A percentile compares a stretch with the other conserved stretches of the same genome.
Evolutionary conservation across 208 protist genomes (phyloP).

Genomic region (Leishmania major): DNA sequence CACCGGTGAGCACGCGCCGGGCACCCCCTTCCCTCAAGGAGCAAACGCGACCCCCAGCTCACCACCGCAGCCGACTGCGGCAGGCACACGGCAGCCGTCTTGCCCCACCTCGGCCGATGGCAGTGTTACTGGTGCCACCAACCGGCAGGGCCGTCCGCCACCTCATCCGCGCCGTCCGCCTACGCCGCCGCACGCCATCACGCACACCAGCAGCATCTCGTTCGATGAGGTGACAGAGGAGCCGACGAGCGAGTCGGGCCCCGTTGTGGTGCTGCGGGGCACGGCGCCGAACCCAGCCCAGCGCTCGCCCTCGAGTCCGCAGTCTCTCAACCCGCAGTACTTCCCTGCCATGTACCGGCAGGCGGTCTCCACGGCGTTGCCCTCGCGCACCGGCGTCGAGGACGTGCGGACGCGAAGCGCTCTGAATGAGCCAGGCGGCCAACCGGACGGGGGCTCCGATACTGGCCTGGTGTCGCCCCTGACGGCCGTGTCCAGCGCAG

Average conservation of each 20-base stretch:
- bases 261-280: conserved; percentile 34
- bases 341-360: conserved; percentile 8
- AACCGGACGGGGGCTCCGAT: not conserved
- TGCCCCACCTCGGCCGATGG: too few relatives aligned
- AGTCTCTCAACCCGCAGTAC: conserved; percentile 23
- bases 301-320: conserved; percentile 12
- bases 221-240: conserved; percentile 39
- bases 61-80: not conserved
- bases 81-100: not conserved
- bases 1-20: not conserved
- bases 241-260: conserved; percentile 30
- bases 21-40: not conserved
- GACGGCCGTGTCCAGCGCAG: conserved; percentile 18
- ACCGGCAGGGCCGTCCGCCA: conserved; percentile 24
- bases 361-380: not conserved
- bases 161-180: conserved; percentile 24
- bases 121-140: not conserved
- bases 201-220: conserved; percentile 37
- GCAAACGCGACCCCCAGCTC: not conserved
- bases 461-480: conserved; percentile 19
- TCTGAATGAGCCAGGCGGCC: not conserved
- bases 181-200: conserved; percentile 31
- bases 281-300: conserved; percentile 15
- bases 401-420: not conserved
- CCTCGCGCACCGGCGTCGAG: not conserved